These are phyloP conservation scores for Dissophora ornata DNA, from an alignment of 192 early-diverging fungal species.

Conservation along the genomic window DNA sequence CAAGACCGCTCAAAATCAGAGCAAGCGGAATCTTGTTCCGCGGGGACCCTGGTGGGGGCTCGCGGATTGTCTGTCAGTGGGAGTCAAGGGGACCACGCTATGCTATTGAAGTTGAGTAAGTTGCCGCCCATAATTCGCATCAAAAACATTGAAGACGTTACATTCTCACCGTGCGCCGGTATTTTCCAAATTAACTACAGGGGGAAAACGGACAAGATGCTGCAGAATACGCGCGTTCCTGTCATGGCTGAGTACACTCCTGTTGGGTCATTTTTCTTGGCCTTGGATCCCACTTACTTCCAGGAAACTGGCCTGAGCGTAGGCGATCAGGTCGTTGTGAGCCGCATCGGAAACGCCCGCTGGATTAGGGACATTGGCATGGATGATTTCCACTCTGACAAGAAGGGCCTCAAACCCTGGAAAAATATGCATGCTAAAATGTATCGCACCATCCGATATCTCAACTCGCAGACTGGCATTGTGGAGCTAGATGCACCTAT, in stretches of 20 bases:
- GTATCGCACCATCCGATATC: constrained; percentile 45
- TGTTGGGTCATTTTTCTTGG: constrained; percentile 51
- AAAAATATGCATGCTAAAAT: constrained; percentile 47
- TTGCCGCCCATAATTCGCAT: not conserved
- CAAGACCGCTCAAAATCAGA: constrained; percentile 38
- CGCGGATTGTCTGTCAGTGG: constrained; percentile 52
- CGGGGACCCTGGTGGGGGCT: constrained; percentile 54
- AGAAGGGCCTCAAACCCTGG: constrained; percentile 57
- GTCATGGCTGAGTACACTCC: constrained; percentile 54
- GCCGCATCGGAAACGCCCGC: constrained; percentile 48
- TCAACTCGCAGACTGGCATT: constrained; percentile 35
- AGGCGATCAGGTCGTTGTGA: constrained; percentile 55
- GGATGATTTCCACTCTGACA: constrained; percentile 45
- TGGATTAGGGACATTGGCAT: constrained; percentile 61
- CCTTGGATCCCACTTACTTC: constrained; percentile 33
- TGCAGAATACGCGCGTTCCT: constrained; percentile 35
- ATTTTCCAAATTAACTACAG: too few species aligned
- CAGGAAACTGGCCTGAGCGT: constrained; percentile 4
- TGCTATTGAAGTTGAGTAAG: constrained; percentile 50
- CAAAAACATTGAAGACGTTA: too few species aligned
- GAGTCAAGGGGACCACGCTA: constrained; percentile 33
- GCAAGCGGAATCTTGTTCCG: constrained; percentile 54
- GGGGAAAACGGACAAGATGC: constrained; percentile 39
- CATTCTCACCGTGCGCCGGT: too few species aligned
- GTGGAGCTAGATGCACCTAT: constrained; percentile 55